These are phyloP conservation scores for Luffa aegyptiaca DNA, from an alignment of 306 rosid species.

Conservation along the genomic window DNA sequence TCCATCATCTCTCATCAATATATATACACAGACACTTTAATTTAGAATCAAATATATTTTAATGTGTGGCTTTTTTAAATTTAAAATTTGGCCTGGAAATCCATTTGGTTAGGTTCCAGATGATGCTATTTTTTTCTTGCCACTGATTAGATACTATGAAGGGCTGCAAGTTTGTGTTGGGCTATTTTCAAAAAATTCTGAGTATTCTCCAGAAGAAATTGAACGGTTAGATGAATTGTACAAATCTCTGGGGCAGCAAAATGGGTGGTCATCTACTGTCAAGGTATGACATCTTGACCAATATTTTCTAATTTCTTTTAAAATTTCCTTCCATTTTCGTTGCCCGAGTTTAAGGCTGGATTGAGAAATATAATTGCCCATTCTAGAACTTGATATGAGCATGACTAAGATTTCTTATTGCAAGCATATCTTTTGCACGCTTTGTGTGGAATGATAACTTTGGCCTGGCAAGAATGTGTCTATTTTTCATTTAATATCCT, in stretches of 20 bases:
- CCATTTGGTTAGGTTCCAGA: not conserved
- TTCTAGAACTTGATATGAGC: not conserved
- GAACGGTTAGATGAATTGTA: constrained; percentile 61
- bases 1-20: not conserved
- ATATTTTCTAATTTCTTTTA: not conserved
- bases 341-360: not conserved
- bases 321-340: not conserved
- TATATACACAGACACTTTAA: not conserved
- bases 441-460: not conserved
- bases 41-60: not conserved
- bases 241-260: constrained; percentile 59
- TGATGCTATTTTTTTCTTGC: not conserved
- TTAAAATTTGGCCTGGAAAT: not conserved
- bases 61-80: not conserved
- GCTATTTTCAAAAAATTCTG: constrained; percentile 52
- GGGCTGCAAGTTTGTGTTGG: constrained; percentile 93
- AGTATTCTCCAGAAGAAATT: constrained; percentile 57
- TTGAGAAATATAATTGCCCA: not conserved
- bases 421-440: not conserved
- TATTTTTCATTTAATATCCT: not conserved
- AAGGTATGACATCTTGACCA: constrained; percentile 39
- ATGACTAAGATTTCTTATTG: not conserved
- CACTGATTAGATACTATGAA: constrained; percentile 61
- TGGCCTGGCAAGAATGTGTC: not conserved
- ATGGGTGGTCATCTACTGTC: constrained; percentile 89